These are phyloP conservation scores for Colletotrichum sp. DNA, from an alignment of 2,329 filamentous ascomycete species.

Conservation along the genomic window DNA sequence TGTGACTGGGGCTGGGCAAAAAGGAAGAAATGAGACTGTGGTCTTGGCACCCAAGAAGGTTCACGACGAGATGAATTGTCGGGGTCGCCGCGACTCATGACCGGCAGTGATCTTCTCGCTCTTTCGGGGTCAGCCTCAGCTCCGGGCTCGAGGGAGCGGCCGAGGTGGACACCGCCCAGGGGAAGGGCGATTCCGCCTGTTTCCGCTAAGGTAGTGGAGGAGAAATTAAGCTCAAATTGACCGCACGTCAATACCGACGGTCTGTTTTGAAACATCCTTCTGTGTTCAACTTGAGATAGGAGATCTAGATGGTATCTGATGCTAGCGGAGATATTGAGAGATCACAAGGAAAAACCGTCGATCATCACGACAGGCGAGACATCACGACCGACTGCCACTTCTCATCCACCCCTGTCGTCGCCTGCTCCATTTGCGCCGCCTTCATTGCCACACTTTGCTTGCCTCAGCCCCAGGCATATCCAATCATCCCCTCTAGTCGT, in stretches of 20 bases:
- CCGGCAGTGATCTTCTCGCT: not conserved
- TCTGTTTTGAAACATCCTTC: not conserved
- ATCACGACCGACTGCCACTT: not conserved
- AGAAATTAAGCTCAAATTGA: not conserved
- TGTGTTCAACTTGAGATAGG: not conserved
- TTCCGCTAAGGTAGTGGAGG: not conserved
- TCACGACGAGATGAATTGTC: not conserved
- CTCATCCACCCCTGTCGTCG: not conserved
- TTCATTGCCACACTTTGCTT: not conserved
- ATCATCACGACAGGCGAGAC: not conserved
- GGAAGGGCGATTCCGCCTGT: not conserved
- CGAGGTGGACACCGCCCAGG: not conserved
- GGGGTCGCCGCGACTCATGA: conserved; percentile 12
- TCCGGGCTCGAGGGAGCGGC: not conserved
- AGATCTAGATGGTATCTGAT: conserved; percentile 10
- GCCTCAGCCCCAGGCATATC: not conserved
- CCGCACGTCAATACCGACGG: not conserved
- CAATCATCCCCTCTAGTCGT: conserved; percentile 30
- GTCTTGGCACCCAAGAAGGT: not conserved
- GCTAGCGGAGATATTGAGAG: not conserved
- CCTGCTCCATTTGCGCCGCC: not conserved
- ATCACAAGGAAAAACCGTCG: not conserved
- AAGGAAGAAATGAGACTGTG: not conserved
- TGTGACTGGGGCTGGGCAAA: not conserved
- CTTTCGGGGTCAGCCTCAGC: not conserved